phyloP scores from a whole-genome alignment of 2,329 filamentous ascomycete genomes.

The Rutstroemia sydowiana region DNA sequence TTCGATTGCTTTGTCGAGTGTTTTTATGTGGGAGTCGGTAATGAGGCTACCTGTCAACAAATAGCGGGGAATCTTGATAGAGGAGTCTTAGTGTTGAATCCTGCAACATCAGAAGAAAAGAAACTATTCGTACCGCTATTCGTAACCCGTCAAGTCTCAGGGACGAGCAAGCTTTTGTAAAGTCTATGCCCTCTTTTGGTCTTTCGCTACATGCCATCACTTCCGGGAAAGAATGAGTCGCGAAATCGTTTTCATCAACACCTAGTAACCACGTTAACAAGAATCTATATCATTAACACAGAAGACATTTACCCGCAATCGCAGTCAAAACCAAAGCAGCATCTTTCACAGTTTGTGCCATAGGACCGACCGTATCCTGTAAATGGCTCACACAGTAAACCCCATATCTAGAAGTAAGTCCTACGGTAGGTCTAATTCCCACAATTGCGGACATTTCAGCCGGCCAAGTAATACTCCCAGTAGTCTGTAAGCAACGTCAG shows the following conservation, averaged over 20 bases:
- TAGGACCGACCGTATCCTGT: conserved; percentile 54
- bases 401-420: conserved; percentile 50
- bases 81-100: background rate
- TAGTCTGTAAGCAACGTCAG: conserved; percentile 26
- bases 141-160: background rate
- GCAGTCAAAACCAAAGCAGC: conserved; percentile 52
- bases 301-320: conserved; percentile 43
- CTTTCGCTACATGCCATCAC: background rate
- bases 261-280: background rate
- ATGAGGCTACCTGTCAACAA: too few relatives aligned
- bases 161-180: background rate
- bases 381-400: conserved; percentile 56
- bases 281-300: background rate
- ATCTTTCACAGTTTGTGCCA: conserved; percentile 48
- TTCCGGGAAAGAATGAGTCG: too few relatives aligned
- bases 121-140: background rate
- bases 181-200: background rate
- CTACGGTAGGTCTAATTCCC: conserved; percentile 60
- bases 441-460: conserved; percentile 48
- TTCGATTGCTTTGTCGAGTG: background rate
- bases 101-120: background rate
- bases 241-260: background rate
- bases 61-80: conserved; percentile 1
- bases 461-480: conserved; percentile 55
- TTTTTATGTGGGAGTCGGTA: background rate